These are phyloP conservation scores for Ostreobium quekettii DNA, from an alignment of 139 green algal species.

Conservation along the genomic window DNA sequence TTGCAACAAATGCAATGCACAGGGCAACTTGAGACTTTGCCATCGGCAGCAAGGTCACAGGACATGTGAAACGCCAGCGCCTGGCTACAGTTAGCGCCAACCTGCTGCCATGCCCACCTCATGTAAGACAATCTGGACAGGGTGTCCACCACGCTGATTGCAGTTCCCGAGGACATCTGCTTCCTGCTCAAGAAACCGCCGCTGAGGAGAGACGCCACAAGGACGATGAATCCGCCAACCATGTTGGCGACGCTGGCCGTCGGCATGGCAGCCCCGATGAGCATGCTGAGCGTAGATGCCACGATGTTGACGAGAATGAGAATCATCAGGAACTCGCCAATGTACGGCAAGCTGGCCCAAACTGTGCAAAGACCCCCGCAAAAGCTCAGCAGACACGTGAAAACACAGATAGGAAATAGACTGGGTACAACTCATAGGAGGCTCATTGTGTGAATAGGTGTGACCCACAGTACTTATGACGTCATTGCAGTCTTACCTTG, in stretches of 20 bases:
- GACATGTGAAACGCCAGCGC: not conserved
- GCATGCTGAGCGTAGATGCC: conserved; percentile 42
- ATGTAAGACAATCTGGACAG: conserved; percentile 12
- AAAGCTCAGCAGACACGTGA: not conserved
- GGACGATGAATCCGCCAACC: conserved; percentile 34
- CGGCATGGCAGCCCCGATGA: conserved; percentile 47
- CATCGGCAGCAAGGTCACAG: no score
- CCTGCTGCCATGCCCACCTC: not conserved
- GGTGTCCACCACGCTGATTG: not conserved
- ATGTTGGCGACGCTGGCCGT: conserved; percentile 55
- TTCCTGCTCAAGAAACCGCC: conserved; percentile 32
- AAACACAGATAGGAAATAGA: not conserved
- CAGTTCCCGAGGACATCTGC: not conserved
- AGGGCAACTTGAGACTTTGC: no score
- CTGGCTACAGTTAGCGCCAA: not conserved
- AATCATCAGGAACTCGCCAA: conserved; percentile 10
- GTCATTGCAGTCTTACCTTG: no score
- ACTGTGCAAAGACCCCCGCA: not conserved
- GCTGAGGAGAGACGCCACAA: conserved; percentile 32
- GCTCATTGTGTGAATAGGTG: no score
- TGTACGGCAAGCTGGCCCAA: no score
- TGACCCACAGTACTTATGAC: no score
- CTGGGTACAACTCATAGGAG: no score
- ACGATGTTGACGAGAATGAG: conserved; percentile 53
- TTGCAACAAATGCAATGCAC: no score